These are phyloP conservation scores for Rhodomyrtus tomentosa DNA, from an alignment of 345 rosid species.

Conservation along the genomic window DNA sequence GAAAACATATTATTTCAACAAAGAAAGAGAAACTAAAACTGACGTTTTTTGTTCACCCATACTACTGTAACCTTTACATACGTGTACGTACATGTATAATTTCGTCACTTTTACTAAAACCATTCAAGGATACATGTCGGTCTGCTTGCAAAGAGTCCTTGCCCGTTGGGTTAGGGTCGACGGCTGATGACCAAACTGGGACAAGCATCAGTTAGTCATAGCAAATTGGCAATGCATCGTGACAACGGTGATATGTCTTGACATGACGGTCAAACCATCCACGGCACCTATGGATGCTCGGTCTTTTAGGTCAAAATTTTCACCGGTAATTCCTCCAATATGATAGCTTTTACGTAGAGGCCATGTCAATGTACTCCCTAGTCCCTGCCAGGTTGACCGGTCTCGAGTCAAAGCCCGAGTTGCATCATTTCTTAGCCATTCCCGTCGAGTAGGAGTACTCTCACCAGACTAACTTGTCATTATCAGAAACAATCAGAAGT, in stretches of 20 bases:
- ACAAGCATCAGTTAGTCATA: neutral
- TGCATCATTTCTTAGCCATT: neutral
- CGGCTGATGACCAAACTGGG: neutral
- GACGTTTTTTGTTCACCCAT: too few relatives aligned
- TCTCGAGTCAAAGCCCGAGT: neutral
- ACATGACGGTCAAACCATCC: too few relatives aligned
- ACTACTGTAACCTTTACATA: too few relatives aligned
- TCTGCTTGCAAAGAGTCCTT: neutral
- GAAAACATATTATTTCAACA: too few relatives aligned
- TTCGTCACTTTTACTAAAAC: too few relatives aligned
- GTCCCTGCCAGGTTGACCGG: neutral
- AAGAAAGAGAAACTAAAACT: too few relatives aligned
- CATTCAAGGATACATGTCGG: too few relatives aligned
- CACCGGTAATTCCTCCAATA: neutral
- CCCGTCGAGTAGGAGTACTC: neutral
- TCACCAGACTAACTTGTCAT: neutral
- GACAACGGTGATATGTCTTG: too few relatives aligned
- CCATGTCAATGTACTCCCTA: neutral
- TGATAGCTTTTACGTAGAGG: neutral
- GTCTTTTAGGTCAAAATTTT: neutral
- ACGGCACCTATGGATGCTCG: too few relatives aligned
- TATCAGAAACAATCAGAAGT: neutral
- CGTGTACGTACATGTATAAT: too few relatives aligned
- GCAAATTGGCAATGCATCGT: too few relatives aligned
- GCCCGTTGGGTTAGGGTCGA: neutral